Conservation (phyloP, 148 eudicot species). For the Pharnaceum exiguum region DNA sequence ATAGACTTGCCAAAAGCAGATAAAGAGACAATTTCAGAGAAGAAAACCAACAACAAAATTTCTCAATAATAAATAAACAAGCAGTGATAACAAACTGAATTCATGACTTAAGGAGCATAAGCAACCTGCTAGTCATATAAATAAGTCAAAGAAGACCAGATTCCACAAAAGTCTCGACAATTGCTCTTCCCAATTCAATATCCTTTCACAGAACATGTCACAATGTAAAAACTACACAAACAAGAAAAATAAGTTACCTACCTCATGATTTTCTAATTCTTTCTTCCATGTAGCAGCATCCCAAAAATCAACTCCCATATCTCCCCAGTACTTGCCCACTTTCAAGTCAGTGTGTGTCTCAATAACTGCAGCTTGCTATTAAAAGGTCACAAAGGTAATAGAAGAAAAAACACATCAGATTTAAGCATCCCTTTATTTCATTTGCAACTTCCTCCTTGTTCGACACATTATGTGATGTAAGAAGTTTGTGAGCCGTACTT, state of each 20-base stretch:
- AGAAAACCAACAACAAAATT: too few species aligned
- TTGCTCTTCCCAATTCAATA: too few species aligned
- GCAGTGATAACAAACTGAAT: too few species aligned
- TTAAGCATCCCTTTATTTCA: background rate
- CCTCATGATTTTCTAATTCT: slow-evolving; percentile 62
- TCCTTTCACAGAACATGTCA: background rate
- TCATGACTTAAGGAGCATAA: too few species aligned
- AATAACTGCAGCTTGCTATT: slow-evolving; percentile 75
- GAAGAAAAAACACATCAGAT: slow-evolving; percentile 2
- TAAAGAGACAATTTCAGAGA: too few species aligned
- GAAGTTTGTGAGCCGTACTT: slow-evolving; percentile 41
- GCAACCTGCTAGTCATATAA: too few species aligned
- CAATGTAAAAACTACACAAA: background rate
- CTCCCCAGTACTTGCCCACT: slow-evolving; percentile 88
- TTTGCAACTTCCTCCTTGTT: background rate
- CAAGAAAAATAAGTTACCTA: slow-evolving; percentile 9
- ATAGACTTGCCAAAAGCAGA: too few species aligned
- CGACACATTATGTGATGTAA: background rate
- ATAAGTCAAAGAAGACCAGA: too few species aligned
- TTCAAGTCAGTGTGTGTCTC: slow-evolving; percentile 59
- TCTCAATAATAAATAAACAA: too few species aligned
- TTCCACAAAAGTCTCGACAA: too few species aligned
- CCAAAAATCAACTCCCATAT: slow-evolving; percentile 85
- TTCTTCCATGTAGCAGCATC: slow-evolving; percentile 63
- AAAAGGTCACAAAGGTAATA: slow-evolving; percentile 1